Base-by-base conservation (phyloP, 352 stramenopile genomes). In the Globisporangium uncinulatum region DNA sequence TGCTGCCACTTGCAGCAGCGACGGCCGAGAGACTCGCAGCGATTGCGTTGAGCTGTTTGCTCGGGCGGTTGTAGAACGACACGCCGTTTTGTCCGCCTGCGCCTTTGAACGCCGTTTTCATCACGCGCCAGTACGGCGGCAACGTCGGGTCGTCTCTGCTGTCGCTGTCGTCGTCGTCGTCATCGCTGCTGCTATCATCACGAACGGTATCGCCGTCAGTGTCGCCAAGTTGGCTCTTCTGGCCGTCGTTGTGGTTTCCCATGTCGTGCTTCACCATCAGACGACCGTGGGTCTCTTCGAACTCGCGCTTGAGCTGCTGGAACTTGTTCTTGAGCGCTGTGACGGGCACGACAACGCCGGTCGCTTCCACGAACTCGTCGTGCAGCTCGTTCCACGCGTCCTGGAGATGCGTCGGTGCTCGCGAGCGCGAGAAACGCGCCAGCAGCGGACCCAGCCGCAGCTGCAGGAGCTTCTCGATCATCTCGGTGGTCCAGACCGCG, bases 231-330 rank as follows among this genome's bases (percentile, higher is more conserved):
- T 39, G 34, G 34, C 34, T 39, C 34, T 13, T 1, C 34, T 39
- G 34, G 34, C 34, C 10, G 34, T 39, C 34, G 34, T 6, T 39
- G 7, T 8, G 7, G 34, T 13, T 13, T 6, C 6, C 34, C 34
- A 39, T 39, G 8, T 6, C 6, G 10, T 31, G 49, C 31, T 20
- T 19, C 3, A 17, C 15, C 15, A 6, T 21, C 39, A 60, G 45
- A 15, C 29, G 43, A 6, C 41, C 20, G 20, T 45, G 51, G 8
- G 54, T 54, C 14, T 39, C n/a, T 11, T 52, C n/a, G 54, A 54
- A 60, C 54, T 60, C 54, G 45, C 54, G 54, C 54, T 60, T 60
- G 45, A 60, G 54, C 54, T 60, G 54, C 32, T 60, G 54, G 45
- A 54, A 60, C 45, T 60, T 60, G 54, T 60, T 60, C 54, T 60